Percentiles rank a stretch among this genome's conserved stretches.
Conservation (phyloP, 495 filamentous ascomycete species). For the Lichenothelia convexa region DNA sequence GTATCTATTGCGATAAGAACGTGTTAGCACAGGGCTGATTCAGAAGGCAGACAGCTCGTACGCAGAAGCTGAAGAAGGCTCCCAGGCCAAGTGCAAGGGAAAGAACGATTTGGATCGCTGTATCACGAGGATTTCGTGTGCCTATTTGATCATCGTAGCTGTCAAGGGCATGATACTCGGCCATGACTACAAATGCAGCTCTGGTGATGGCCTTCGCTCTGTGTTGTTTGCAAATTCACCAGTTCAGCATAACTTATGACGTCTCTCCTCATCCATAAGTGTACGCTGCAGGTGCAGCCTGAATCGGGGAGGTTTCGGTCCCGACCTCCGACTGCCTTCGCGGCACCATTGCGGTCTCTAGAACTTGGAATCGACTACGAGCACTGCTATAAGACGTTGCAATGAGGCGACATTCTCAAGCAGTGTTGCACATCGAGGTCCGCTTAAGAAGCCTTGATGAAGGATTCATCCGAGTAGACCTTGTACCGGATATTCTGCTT, state of each 20-base stretch:
- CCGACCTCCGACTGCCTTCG: no score
- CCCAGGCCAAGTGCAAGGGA: slow-evolving; percentile 36
- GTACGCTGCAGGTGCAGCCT: no score
- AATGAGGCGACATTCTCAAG: no score
- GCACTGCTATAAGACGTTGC: no score
- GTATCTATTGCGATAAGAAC: slow-evolving; percentile 28
- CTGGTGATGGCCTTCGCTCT: no score
- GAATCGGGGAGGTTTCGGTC: no score
- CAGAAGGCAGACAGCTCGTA: slow-evolving; percentile 18
- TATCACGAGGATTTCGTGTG: slow-evolving; percentile 29
- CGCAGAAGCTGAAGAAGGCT: slow-evolving; percentile 47
- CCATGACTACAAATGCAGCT: no score
- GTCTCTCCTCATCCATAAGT: no score
- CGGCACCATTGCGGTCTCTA: no score
- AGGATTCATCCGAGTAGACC: slow-evolving; percentile 5
- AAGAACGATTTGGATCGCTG: slow-evolving; percentile 39
- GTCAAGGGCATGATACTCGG: slow-evolving; percentile 14
- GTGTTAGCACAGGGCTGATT: neutral
- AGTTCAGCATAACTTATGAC: no score
- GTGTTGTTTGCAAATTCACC: no score
- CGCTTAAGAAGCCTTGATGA: slow-evolving; percentile 2
- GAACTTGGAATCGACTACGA: no score
- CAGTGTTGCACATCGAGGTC: slow-evolving; percentile 13
- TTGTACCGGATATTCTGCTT: slow-evolving; percentile 5
- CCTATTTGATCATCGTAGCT: slow-evolving; percentile 9